These are phyloP conservation scores for Dimocarpus longan DNA, from an alignment of 345 rosid species.

Conservation along the genomic window DNA sequence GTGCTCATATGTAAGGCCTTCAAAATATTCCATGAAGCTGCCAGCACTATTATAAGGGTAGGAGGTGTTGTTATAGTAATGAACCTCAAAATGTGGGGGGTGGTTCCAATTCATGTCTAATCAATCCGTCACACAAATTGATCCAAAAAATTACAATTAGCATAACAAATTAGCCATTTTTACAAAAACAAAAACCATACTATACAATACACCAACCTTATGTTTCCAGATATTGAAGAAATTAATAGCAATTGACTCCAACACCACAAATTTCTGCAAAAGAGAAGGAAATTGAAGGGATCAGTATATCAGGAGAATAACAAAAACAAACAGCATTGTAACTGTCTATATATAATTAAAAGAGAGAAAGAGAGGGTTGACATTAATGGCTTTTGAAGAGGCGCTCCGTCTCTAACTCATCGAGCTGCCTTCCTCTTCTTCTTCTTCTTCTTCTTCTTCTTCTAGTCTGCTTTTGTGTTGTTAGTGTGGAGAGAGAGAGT, in stretches of 20 bases:
- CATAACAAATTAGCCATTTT: not conserved
- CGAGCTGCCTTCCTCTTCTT: too few species aligned
- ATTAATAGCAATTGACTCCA: not conserved
- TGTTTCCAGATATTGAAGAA: not conserved
- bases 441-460: slow-evolving; percentile 3
- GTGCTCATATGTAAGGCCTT: slow-evolving; percentile 81
- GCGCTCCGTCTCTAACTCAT: too few species aligned
- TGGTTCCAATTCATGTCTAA: slow-evolving; percentile 63
- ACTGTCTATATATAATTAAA: not conserved
- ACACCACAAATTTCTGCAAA: slow-evolving; percentile 9
- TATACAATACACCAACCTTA: slow-evolving; percentile 10
- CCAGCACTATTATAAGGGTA: slow-evolving; percentile 78
- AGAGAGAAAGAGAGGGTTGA: slow-evolving; percentile 27
- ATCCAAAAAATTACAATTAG: slow-evolving; percentile 10
- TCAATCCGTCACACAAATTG: slow-evolving; percentile 17
- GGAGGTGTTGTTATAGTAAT: slow-evolving; percentile 47
- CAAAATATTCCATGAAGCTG: slow-evolving; percentile 79
- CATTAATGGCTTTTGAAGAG: slow-evolving; percentile 36
- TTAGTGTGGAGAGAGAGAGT: not conserved
- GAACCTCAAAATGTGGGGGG: slow-evolving; percentile 50
- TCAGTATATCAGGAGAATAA: slow-evolving; percentile 22
- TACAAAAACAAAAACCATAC: not conserved
- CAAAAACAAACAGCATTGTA: not conserved
- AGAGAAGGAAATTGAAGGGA: slow-evolving; percentile 16
- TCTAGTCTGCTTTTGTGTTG: not conserved